Conservation (phyloP, 1,284 basidiomycete species). For the Agaricales sp. region DNA sequence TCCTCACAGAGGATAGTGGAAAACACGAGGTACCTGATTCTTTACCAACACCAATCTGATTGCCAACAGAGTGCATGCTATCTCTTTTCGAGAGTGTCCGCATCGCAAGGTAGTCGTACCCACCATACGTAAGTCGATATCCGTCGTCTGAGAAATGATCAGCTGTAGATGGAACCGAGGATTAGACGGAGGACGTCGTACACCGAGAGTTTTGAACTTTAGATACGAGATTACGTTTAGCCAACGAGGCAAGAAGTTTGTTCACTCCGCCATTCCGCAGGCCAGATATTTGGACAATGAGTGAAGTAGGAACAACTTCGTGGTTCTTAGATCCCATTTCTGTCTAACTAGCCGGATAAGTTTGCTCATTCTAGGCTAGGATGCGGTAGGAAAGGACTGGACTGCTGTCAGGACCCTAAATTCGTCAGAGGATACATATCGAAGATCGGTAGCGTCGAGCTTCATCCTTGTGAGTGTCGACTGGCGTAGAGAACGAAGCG, state of each 20-base stretch:
- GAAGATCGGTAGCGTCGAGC: slow-evolving; percentile 88
- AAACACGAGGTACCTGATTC: slow-evolving; percentile 63
- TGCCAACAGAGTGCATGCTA: slow-evolving; percentile 82
- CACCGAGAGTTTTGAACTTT: slow-evolving; percentile 90
- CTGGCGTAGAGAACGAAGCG: not conserved
- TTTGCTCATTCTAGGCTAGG: slow-evolving; percentile 6
- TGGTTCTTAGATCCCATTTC: slow-evolving; percentile 99
- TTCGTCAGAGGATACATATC: slow-evolving; percentile 89
- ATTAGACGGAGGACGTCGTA: slow-evolving; percentile 24
- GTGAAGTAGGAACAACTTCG: slow-evolving; percentile 82
- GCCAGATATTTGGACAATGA: slow-evolving; percentile 89
- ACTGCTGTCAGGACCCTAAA: slow-evolving; percentile 93
- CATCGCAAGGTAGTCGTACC: slow-evolving; percentile 94
- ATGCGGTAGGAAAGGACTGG: slow-evolving; percentile 16
- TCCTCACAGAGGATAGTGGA: slow-evolving; percentile 3
- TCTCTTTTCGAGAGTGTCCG: slow-evolving; percentile 87
- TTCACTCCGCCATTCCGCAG: slow-evolving; percentile 88
- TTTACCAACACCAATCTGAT: slow-evolving; percentile 97
- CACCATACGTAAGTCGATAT: slow-evolving; percentile 94
- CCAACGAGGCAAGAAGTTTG: slow-evolving; percentile 84
- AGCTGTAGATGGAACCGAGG: slow-evolving; percentile 1
- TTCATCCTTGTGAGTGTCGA: slow-evolving; percentile 80
- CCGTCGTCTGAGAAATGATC: slow-evolving; percentile 69
- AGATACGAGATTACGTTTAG: slow-evolving; percentile 86
- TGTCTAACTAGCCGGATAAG: slow-evolving; percentile 38